Percentiles rank a stretch among this genome's conserved stretches.
These are phyloP conservation scores for Coprinopsis sp. DNA, from an alignment of 768 basidiomycete genomes.

Conservation along the genomic window DNA sequence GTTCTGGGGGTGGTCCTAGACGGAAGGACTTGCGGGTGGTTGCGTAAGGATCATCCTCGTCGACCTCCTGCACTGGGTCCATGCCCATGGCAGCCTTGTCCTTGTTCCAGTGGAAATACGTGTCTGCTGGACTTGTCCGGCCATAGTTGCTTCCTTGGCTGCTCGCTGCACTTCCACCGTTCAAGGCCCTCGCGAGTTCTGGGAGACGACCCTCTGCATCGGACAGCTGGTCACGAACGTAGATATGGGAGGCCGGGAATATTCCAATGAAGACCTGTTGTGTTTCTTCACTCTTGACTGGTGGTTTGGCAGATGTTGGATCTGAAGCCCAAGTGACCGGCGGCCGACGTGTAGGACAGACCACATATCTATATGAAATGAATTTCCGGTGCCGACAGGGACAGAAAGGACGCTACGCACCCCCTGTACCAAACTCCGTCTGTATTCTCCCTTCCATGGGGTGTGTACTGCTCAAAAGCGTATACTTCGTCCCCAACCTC, in stretches of 20 bases:
- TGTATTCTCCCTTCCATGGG: conserved; percentile 59
- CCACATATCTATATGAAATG: conserved; percentile 62
- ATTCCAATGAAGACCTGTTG: conserved; percentile 93
- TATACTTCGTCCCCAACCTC: conserved; percentile 97
- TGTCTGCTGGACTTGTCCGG: conserved; percentile 41
- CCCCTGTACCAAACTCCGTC: conserved; percentile 92
- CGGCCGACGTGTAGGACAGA: conserved; percentile 74
- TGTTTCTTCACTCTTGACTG: conserved; percentile 64
- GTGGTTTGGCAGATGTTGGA: conserved; percentile 35
- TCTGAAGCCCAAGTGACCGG: conserved; percentile 62
- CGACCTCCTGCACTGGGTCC: conserved; percentile 59
- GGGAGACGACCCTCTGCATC: conserved; percentile 85
- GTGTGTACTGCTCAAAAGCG: conserved; percentile 89
- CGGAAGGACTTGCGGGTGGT: conserved; percentile 57
- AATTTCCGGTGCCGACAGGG: conserved; percentile 7
- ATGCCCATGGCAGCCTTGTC: conserved; percentile 42
- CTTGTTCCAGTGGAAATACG: conserved; percentile 42
- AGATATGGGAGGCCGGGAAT: conserved; percentile 86
- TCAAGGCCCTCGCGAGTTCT: conserved; percentile 61
- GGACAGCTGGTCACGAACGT: conserved; percentile 78
- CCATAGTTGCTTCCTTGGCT: conserved; percentile 30
- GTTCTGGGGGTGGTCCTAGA: conserved; percentile 70
- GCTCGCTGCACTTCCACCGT: conserved; percentile 27
- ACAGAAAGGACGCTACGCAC: conserved; percentile 43
- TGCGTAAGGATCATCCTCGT: conserved; percentile 41